A percentile compares a stretch with the other conserved stretches of the same genome.
Conservation (phyloP, 768 basidiomycete species). For the Crucibulum laeve region DNA sequence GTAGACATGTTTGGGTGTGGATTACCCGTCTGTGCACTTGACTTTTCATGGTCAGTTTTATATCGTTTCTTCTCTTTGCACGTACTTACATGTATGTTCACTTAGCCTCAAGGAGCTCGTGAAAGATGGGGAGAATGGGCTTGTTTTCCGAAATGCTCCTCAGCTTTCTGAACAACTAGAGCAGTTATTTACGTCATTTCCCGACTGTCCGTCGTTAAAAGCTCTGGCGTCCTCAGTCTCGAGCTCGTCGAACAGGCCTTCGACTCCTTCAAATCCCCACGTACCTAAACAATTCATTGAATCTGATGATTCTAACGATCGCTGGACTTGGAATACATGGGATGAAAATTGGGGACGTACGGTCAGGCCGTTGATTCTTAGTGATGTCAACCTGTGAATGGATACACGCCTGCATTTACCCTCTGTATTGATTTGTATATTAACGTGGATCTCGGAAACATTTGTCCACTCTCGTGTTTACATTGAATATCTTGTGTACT, state of each 20-base stretch:
- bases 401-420: not conserved
- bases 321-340: constrained; percentile 74
- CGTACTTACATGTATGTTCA: constrained; percentile 2
- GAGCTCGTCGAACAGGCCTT: constrained; percentile 20
- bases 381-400: constrained; percentile 29
- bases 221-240: constrained; percentile 49
- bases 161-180: constrained; percentile 74
- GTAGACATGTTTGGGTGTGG: constrained; percentile 99
- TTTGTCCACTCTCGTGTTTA: no score
- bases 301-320: constrained; percentile 16
- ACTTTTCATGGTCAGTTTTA: constrained; percentile 73
- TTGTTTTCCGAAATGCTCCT: constrained; percentile 62
- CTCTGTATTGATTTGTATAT: not conserved
- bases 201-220: constrained; percentile 44
- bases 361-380: constrained; percentile 55
- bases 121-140: constrained; percentile 78
- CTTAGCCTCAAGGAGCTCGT: constrained; percentile 83
- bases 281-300: constrained; percentile 13
- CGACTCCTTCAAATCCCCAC: constrained; percentile 15
- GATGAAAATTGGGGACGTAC: constrained; percentile 78
- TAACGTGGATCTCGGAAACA: not conserved
- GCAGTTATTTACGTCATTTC: constrained; percentile 60
- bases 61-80: constrained; percentile 1
- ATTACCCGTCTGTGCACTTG: constrained; percentile 86
- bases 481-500: not conserved